These are phyloP conservation scores for Metarhizium anisopliae DNA, from an alignment of 2,329 filamentous ascomycete genomes.

Conservation along the genomic window DNA sequence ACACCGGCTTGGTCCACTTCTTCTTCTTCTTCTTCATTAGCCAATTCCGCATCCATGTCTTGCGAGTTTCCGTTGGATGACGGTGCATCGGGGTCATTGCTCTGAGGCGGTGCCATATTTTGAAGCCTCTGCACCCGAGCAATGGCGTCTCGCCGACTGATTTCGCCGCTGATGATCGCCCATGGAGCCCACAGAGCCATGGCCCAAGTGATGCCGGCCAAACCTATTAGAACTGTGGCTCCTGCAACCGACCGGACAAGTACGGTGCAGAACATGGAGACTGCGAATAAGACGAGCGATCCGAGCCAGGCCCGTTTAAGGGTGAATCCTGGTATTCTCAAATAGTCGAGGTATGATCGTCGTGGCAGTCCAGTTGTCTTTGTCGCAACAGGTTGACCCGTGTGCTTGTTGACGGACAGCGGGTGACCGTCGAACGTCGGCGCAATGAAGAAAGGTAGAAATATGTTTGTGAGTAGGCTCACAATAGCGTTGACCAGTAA, in stretches of 20 bases:
- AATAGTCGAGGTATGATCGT: slow-evolving; percentile 42
- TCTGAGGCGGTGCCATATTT: slow-evolving; percentile 7
- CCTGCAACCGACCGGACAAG: slow-evolving; percentile 62
- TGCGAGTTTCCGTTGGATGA: slow-evolving; percentile 3
- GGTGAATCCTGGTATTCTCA: slow-evolving; percentile 76
- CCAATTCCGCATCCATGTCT: slow-evolving; percentile 14
- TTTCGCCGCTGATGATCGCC: slow-evolving; percentile 88
- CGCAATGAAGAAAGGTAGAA: slow-evolving; percentile 78
- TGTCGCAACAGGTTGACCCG: not conserved
- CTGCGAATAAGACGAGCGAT: slow-evolving; percentile 74
- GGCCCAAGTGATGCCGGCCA: slow-evolving; percentile 87
- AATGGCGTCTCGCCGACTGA: slow-evolving; percentile 67
- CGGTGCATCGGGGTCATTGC: slow-evolving; percentile 1
- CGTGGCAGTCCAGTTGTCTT: slow-evolving; percentile 5
- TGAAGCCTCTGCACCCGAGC: slow-evolving; percentile 30
- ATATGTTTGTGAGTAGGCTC: slow-evolving; percentile 70
- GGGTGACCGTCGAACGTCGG: slow-evolving; percentile 59
- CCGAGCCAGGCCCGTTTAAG: slow-evolving; percentile 82
- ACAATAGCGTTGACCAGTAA: slow-evolving; percentile 82
- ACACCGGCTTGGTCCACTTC: slow-evolving; percentile 74
- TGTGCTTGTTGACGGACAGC: slow-evolving; percentile 5
- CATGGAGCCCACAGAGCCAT: slow-evolving; percentile 91
- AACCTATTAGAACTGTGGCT: slow-evolving; percentile 68
- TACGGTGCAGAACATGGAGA: slow-evolving; percentile 75
- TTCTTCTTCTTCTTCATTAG: slow-evolving; percentile 44